Evolutionary conservation across 2,329 filamentous ascomycete species (phyloP).

Genomic region (Sarocladiaceae sp.): DNA sequence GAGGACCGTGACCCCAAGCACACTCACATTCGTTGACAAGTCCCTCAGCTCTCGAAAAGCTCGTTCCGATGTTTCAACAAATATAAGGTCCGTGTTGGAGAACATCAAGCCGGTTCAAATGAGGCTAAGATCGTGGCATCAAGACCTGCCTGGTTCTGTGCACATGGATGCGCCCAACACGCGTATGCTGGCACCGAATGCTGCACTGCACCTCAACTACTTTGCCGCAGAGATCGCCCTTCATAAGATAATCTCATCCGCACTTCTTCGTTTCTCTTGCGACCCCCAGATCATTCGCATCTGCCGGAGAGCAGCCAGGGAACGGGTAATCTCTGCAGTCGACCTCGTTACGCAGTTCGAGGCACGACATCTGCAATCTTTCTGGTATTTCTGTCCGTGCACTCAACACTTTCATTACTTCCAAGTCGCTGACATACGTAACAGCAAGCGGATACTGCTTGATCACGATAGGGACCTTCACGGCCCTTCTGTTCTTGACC

Average conservation of each 20-base stretch:
- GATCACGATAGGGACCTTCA: slow-evolving; percentile 12
- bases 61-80: slow-evolving; percentile 5
- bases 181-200: slow-evolving; percentile 20
- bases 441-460: slow-evolving; percentile 11
- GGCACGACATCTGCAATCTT: slow-evolving; percentile 33
- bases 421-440: not conserved
- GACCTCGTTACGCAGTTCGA: slow-evolving; percentile 22
- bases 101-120: slow-evolving; percentile 11
- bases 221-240: slow-evolving; percentile 36
- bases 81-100: slow-evolving; percentile 10
- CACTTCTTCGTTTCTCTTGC: slow-evolving; percentile 18
- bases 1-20: not conserved
- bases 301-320: slow-evolving; percentile 22
- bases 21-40: not conserved
- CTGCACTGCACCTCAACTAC: slow-evolving; percentile 32
- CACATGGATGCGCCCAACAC: slow-evolving; percentile 4
- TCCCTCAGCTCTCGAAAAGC: slow-evolving; percentile 10
- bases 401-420: not conserved
- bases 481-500: slow-evolving; percentile 10
- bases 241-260: slow-evolving; percentile 33
- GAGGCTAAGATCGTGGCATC: slow-evolving; percentile 10
- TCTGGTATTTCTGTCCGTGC: slow-evolving; percentile 27
- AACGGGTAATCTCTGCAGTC: slow-evolving; percentile 21
- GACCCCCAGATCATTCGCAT: slow-evolving; percentile 23
- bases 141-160: slow-evolving; percentile 4